These are phyloP conservation scores for Lasiosphaeria ovina DNA, from an alignment of 495 filamentous ascomycete species.

Conservation along the genomic window DNA sequence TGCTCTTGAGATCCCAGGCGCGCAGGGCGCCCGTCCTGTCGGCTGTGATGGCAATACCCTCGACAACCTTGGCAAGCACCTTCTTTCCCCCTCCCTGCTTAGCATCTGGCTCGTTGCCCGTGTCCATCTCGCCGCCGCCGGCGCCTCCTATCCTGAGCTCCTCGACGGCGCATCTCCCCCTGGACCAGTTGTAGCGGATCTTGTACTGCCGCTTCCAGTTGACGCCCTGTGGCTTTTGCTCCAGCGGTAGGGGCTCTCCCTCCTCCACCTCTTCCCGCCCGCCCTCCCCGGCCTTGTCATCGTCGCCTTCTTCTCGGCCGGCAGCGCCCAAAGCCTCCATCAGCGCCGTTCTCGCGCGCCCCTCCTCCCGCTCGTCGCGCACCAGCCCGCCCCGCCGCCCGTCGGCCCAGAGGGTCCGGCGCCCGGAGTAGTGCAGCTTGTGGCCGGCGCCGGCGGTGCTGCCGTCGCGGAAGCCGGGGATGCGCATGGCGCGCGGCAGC, in stretches of 20 bases:
- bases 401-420: slow-evolving; percentile 79
- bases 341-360: slow-evolving; percentile 11
- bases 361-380: slow-evolving; percentile 49
- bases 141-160: slow-evolving; percentile 63
- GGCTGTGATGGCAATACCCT: slow-evolving; percentile 75
- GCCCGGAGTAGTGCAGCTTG: slow-evolving; percentile 64
- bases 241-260: slow-evolving; percentile 29
- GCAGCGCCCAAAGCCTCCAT: neutral
- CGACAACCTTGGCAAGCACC: slow-evolving; percentile 67
- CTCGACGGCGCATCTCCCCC: slow-evolving; percentile 74
- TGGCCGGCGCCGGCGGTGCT: slow-evolving; percentile 25
- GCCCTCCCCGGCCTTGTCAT: neutral
- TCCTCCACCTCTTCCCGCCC: slow-evolving; percentile 1
- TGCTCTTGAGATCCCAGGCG: slow-evolving; percentile 71
- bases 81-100: slow-evolving; percentile 18
- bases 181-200: slow-evolving; percentile 87
- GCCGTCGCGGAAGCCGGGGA: slow-evolving; percentile 63
- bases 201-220: slow-evolving; percentile 90
- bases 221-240: slow-evolving; percentile 35
- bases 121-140: neutral
- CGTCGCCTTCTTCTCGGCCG: neutral
- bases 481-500: slow-evolving; percentile 71
- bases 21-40: slow-evolving; percentile 67
- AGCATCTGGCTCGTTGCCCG: neutral
- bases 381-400: slow-evolving; percentile 45